Evolutionary conservation across 768 basidiomycete species (phyloP), one percentile per base, ranked within the genome.

Genomic region (Auricularia heimuer): DNA sequence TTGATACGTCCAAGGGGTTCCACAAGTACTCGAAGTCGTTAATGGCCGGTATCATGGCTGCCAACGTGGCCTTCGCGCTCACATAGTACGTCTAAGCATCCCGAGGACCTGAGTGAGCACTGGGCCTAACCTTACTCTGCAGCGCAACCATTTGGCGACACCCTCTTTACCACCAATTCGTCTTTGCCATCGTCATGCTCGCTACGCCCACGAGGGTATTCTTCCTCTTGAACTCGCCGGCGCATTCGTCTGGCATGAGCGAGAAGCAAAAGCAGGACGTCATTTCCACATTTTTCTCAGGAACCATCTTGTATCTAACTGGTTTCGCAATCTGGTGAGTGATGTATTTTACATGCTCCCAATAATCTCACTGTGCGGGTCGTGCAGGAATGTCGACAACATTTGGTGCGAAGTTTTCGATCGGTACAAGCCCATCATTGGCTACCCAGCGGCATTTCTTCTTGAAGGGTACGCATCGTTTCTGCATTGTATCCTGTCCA

Each of bases 101-200:
- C 14, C 68, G n/a, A 37, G 58, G 35, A 39, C 29, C 16, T 12
- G 14, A 33, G 39, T 42, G 39, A 7, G 16, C 64, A n/a, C 24
- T 8, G 24, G 36, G 18, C 63, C 16, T 29, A 24, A 60, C 14
- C 18, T 4, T 10, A 29, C 16, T 7, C 24, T 21, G 47, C 56
- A 35, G 42, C 70, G 91, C 89, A 70, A 79, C 83, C 63, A 64
- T 83, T 2, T 83, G 85, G 69, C 83, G 89, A 33, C 88, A 92
- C 69, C 90, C 90, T 0, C 77, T 91, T 1, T 93, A 88, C 73
- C 90, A 93, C 69, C 89, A 93, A 76, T 70, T 83, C 24, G 83
- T 89, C 1, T 93, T 92, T 71, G 90, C 81, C 2, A 65, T 71
- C 12, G 76, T 90, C 63, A 77, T 90, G 68, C 64, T 89, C 44